Evolutionary conservation across 768 basidiomycete genomes (phyloP), one percentile per base, ranked within the genome.

Genomic region (Aureoboletus auriporus): DNA sequence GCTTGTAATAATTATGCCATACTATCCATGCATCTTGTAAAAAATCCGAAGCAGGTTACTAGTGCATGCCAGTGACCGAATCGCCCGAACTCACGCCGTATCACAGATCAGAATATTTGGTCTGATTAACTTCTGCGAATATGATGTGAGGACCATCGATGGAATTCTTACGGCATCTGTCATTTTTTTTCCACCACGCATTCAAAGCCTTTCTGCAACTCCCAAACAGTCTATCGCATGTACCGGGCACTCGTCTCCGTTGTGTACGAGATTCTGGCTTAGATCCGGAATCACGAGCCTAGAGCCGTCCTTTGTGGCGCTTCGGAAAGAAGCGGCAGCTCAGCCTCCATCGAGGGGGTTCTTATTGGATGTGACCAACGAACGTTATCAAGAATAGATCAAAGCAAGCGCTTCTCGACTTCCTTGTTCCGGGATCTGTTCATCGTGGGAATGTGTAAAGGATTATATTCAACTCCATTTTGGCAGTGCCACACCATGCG

Each of bases 241-340:
- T 8, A 33, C 20, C 14, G 20, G 20, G 20, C 2, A 17, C 10
- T 23, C n/a, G 23, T 20, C 43, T 29, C 34, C 11, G 23, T 20
- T 8, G 49, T 13, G 42, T 6, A 33, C n/a, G 17, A 35, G 28
- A 12, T 14, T 14, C 8, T 44, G 20, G 36, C 12, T 26, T 46
- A 20, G 44, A 47, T 47, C 13, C 44, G 14, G 33, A 28, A 9
- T 23, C 29, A 23, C 20, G 20, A 23, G 20, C 33, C 4, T 33
- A 11, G 42, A 49, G 58, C 51, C 31, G 50, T 48, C 43, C 60
- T 63, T 63, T 61, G 60, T 61, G 60, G 60, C 60, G 56, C 49
- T 44, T 47, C 47, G 51, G 39, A 41, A 43, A 16, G 17, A 45
- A 12, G 37, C 45, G 46, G 41, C 33, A 30, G 42, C 29, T 36